A percentile compares a stretch with the other conserved stretches of the same genome.
Conservation (phyloP, 2,329 filamentous ascomycete genomes). For the Trichoderma sp. region DNA sequence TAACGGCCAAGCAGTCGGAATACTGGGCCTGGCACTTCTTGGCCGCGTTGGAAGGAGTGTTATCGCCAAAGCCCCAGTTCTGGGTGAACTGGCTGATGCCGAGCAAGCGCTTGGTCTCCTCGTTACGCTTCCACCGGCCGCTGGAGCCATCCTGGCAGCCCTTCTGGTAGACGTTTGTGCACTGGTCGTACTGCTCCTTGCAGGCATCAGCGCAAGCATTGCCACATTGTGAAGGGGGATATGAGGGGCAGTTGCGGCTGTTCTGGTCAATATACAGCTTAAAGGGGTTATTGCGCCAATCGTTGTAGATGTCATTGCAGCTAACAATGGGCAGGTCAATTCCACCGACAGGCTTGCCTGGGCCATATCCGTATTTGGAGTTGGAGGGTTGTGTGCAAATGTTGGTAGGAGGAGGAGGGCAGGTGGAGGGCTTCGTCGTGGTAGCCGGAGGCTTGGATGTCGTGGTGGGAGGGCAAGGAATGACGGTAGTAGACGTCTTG, state of each 20-base stretch:
- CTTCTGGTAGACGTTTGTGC: conserved; percentile 50
- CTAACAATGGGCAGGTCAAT: conserved; percentile 55
- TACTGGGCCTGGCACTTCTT: conserved; percentile 53
- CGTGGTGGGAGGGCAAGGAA: conserved; percentile 39
- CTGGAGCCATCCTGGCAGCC: conserved; percentile 44
- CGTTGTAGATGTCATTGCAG: conserved; percentile 53
- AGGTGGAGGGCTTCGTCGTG: conserved; percentile 36
- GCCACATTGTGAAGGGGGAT: conserved; percentile 38
- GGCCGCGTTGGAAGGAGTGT: conserved; percentile 35
- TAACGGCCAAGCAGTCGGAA: conserved; percentile 48
- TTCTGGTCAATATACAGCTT: conserved; percentile 54
- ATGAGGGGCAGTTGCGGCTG: conserved; percentile 47
- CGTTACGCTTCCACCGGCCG: conserved; percentile 30
- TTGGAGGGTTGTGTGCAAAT: conserved; percentile 56
- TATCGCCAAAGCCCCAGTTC: conserved; percentile 34
- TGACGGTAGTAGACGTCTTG: conserved; percentile 39
- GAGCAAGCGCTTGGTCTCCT: conserved; percentile 27
- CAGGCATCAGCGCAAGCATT: conserved; percentile 55
- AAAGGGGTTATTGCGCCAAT: conserved; percentile 48
- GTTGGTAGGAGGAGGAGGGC: conserved; percentile 50
- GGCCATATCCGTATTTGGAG: conserved; percentile 66
- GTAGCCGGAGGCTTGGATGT: conserved; percentile 34
- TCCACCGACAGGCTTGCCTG: conserved; percentile 57
- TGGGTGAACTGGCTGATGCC: conserved; percentile 8
- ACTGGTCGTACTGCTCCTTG: conserved; percentile 53